Evolutionary conservation across 1,139 yeast genomes (phyloP).

Genomic region (Yamadazyma spencermartinsiae): DNA sequence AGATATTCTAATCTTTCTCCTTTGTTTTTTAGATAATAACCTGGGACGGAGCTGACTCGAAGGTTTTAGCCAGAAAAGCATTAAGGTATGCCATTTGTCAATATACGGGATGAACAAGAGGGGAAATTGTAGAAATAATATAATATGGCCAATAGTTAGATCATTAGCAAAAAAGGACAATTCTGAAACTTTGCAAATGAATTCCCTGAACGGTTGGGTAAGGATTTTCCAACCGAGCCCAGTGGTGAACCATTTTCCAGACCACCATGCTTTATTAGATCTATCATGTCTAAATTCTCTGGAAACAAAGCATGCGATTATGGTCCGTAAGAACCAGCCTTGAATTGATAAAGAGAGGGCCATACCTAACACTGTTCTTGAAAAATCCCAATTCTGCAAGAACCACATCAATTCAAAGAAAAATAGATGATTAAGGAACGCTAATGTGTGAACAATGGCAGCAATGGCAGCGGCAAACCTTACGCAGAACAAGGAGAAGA

Average conservation of each 20-base stretch:
- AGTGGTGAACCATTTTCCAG: constrained; percentile 61
- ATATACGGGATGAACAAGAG: constrained; percentile 54
- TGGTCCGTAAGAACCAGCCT: constrained; percentile 40
- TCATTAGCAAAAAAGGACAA: constrained; percentile 57
- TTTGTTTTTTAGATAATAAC: constrained; percentile 33
- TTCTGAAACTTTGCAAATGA: constrained; percentile 53
- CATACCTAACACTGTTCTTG: constrained; percentile 50
- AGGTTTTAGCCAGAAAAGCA: constrained; percentile 82
- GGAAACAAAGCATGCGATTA: constrained; percentile 41
- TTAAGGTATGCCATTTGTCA: constrained; percentile 75
- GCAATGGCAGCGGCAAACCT: constrained; percentile 48
- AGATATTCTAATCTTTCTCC: constrained; percentile 29
- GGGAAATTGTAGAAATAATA: constrained; percentile 53
- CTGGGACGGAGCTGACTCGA: constrained; percentile 48
- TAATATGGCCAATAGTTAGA: constrained; percentile 50
- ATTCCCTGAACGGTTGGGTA: constrained; percentile 57
- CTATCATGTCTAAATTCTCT: constrained; percentile 53
- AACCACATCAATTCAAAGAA: constrained; percentile 53
- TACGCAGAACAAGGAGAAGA: constrained; percentile 32
- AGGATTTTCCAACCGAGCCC: constrained; percentile 52
- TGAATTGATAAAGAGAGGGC: constrained; percentile 44
- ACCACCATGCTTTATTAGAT: constrained; percentile 65
- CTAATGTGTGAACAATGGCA: constrained; percentile 41
- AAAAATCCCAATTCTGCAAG: constrained; percentile 53
- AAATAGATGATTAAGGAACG: constrained; percentile 41